phyloP scores from a whole-genome alignment of 2,329 filamentous ascomycete species.

The Ramularia collo-cygni region DNA sequence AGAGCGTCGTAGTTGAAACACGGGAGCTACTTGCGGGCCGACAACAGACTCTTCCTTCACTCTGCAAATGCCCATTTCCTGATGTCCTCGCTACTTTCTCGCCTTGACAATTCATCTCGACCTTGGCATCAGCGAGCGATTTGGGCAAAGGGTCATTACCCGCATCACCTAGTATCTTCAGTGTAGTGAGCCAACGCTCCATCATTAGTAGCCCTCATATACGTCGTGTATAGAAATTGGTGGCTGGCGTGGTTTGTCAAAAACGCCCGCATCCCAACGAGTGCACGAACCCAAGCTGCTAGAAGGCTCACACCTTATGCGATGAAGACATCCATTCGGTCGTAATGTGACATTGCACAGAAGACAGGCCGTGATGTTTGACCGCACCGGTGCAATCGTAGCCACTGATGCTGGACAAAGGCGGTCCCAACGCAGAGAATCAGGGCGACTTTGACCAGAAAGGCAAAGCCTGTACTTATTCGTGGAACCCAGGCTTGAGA shows the following conservation, averaged over 20 bases:
- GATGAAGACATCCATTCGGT: not conserved
- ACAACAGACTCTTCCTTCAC: too few relatives aligned
- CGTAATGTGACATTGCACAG: constrained; percentile 3
- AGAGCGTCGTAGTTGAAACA: too few relatives aligned
- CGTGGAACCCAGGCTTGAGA: constrained; percentile 3
- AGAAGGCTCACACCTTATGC: constrained; percentile 2
- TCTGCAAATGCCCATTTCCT: too few relatives aligned
- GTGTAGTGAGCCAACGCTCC: not conserved
- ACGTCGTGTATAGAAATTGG: constrained; percentile 5
- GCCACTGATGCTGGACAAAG: constrained; percentile 1
- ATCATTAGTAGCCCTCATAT: constrained; percentile 6
- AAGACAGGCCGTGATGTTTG: constrained; percentile 1
- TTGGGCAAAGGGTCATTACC: constrained; percentile 4
- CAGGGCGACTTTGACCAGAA: not conserved
- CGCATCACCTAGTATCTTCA: not conserved
- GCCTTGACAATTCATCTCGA: too few relatives aligned
- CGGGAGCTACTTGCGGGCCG: too few relatives aligned
- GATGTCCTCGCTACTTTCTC: too few relatives aligned
- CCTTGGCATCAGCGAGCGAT: not conserved
- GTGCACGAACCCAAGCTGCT: not conserved
- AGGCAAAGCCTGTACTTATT: constrained; percentile 1
- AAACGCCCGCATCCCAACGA: constrained; percentile 1
- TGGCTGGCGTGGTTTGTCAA: constrained; percentile 2
- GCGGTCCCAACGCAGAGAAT: not conserved
- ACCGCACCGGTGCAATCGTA: constrained; percentile 1